These are phyloP conservation scores for Schrenkiella parvula DNA, from an alignment of 345 rosid species.

Conservation along the genomic window DNA sequence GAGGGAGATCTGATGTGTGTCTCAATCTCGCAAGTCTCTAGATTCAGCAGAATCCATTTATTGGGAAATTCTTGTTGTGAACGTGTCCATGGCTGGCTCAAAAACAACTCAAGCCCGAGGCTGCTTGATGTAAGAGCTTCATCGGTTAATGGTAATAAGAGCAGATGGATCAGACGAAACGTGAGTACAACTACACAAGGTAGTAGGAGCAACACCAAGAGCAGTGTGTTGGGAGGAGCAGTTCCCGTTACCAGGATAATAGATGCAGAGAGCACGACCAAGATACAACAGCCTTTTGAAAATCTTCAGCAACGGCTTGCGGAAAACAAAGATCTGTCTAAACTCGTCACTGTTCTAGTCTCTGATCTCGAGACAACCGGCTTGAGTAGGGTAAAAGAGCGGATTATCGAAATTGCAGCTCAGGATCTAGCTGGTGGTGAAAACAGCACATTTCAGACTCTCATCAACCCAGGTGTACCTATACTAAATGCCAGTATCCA, in stretches of 20 bases:
- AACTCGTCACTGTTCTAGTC: conserved; percentile 53
- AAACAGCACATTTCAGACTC: conserved; percentile 79
- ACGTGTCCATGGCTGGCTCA: conserved; percentile 37
- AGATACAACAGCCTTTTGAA: conserved; percentile 37
- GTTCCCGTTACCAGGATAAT: conserved; percentile 41
- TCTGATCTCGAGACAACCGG: conserved; percentile 86
- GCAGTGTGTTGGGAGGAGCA: conserved; percentile 38
- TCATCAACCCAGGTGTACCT: conserved; percentile 64
- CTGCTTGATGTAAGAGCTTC: conserved; percentile 40
- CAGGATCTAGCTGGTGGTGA: conserved; percentile 84
- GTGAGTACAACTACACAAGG: conserved; percentile 39
- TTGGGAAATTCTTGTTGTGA: conserved; percentile 41
- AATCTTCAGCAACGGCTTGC: conserved; percentile 51
- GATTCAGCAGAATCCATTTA: conserved; percentile 44
- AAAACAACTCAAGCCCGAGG: conserved; percentile 34
- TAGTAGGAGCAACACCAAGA: conserved; percentile 35
- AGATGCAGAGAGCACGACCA: conserved; percentile 32
- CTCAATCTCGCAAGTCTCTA: conserved; percentile 63
- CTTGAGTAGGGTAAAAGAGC: conserved; percentile 41
- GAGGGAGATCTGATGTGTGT: conserved; percentile 44
- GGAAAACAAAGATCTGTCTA: conserved; percentile 47
- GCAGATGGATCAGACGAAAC: conserved; percentile 55
- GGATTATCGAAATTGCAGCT: conserved; percentile 74
- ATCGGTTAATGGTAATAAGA: conserved; percentile 53
- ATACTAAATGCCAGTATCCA: conserved; percentile 52